Evolutionary conservation across 116 monocot species (phyloP), one percentile per base, ranked within the genome.

Genomic region (Zostera marina): DNA sequence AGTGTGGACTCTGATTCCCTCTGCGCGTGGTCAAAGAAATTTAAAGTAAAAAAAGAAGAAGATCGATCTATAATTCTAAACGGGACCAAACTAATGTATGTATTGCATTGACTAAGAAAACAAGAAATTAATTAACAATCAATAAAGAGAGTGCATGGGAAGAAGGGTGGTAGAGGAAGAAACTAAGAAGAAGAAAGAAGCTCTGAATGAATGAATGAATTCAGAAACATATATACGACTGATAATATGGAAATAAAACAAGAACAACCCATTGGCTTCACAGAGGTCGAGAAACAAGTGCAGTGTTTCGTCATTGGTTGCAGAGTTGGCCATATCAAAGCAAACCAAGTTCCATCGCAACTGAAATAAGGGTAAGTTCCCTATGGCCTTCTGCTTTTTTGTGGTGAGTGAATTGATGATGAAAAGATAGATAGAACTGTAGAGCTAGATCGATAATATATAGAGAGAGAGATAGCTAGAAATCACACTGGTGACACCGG

Each of bases 1-100:
- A 73, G 73, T 14, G 24, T 49, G 25, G 25, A 49, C 58, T 73
- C 73, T 14, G 73, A 66, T 25, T 67, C 67, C 22, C 58, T 67
- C 73, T 73, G 51, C 22, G 13, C 17, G 15, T 41, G 19, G 44
- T 59, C 59, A 43, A 44, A 59, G 21, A 41, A 57, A 52, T 14
- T 45, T 11, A 47, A 49, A 15, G 20, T 21, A 51, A 20, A 6
- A 51, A 10, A 21, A 51, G 19, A 49, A 17, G 47, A 16, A 17
- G 17, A 7, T n/a, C n/a, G n/a, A n/a, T n/a, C n/a, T n/a, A n/a
- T n/a, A n/a, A n/a, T n/a, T n/a, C n/a, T n/a, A 32, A 56, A 56
- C 14, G 32, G 32, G 38, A 56, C 25, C 25, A 26, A 56, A 39
- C 39, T 15, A 56, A 56, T 53, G 45, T 25, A 47, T 47, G 49